Evolutionary conservation across 2,329 filamentous ascomycete species (phyloP).

Genomic region (Ophiosphaerella narmari): DNA sequence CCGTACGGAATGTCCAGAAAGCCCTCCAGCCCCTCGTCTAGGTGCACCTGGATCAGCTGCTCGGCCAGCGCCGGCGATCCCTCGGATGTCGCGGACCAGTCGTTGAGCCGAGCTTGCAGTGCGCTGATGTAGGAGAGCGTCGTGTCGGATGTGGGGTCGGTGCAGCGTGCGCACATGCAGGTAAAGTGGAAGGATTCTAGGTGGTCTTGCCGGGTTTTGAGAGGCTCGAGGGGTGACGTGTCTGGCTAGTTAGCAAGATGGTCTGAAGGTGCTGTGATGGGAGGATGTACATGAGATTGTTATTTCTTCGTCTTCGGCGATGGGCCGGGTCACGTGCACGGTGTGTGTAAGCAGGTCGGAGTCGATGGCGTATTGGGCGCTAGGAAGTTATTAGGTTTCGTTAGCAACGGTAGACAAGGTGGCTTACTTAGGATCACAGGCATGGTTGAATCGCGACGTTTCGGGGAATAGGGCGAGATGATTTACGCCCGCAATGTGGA

Average conservation of each 20-base stretch:
- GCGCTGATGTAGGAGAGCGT: slow-evolving; percentile 34
- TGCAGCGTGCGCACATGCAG: slow-evolving; percentile 48
- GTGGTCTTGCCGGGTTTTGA: slow-evolving; percentile 32
- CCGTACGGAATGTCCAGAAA: slow-evolving; percentile 49
- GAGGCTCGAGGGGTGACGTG: slow-evolving; percentile 43
- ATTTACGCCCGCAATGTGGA: slow-evolving; percentile 30
- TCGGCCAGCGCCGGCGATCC: slow-evolving; percentile 35
- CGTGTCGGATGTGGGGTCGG: slow-evolving; percentile 32
- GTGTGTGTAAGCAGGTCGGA: slow-evolving; percentile 44
- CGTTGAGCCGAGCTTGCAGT: slow-evolving; percentile 39
- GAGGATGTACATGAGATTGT: slow-evolving; percentile 45
- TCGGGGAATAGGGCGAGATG: slow-evolving; percentile 47
- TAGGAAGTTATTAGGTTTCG: slow-evolving; percentile 36
- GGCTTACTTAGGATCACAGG: slow-evolving; percentile 43
- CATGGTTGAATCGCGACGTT: slow-evolving; percentile 49
- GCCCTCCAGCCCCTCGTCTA: slow-evolving; percentile 43
- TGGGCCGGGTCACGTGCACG: slow-evolving; percentile 44
- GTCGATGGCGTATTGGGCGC: slow-evolving; percentile 49
- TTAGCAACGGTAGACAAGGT: neutral
- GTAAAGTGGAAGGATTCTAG: slow-evolving; percentile 47
- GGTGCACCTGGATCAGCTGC: slow-evolving; percentile 42
- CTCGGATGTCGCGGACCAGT: slow-evolving; percentile 26
- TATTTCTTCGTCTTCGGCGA: slow-evolving; percentile 46
- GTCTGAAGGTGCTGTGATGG: neutral
- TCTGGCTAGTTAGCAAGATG: slow-evolving; percentile 20